Conservation (phyloP, 352 stramenopile species). For the Pythium aquatile region DNA sequence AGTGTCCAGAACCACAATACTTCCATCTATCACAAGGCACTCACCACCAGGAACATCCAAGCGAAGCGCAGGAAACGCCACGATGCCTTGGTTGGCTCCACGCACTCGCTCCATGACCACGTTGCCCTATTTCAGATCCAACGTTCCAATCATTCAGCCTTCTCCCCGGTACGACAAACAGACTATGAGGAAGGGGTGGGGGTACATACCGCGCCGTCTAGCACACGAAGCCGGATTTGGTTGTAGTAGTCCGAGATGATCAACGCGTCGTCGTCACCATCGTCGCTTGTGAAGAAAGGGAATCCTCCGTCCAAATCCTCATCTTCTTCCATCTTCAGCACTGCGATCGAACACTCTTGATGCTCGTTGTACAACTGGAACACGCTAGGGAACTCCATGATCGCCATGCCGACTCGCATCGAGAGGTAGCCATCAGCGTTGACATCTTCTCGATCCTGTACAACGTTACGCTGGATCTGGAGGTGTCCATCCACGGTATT, state of each 20-base stretch:
- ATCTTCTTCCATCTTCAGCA: conserved; percentile 81
- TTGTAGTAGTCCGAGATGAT: conserved; percentile 67
- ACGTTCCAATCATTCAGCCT: too few relatives aligned
- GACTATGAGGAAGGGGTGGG: background rate
- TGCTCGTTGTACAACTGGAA: conserved; percentile 70
- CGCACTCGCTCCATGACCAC: conserved; percentile 59
- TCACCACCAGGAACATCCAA: conserved; percentile 66
- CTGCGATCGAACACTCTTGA: conserved; percentile 57
- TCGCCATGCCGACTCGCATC: conserved; percentile 59
- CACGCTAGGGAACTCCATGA: conserved; percentile 74
- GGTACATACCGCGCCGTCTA: conserved; percentile 46
- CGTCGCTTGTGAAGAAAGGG: conserved; percentile 70
- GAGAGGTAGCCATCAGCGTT: conserved; percentile 62
- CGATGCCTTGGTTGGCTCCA: conserved; percentile 43
- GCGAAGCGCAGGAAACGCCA: conserved; percentile 56
- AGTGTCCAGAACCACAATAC: conserved; percentile 5
- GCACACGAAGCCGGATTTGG: conserved; percentile 53
- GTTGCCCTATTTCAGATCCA: conserved; percentile 33
- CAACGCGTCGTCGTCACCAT: conserved; percentile 62
- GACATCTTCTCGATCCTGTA: conserved; percentile 61
- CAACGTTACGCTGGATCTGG: conserved; percentile 50
- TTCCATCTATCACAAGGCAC: background rate
- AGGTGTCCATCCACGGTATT: conserved; percentile 48
- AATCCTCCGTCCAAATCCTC: conserved; percentile 57
- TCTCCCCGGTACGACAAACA: too few relatives aligned